Evolutionary conservation across 805 yeast species (phyloP).

Genomic region (Zygosaccharomyces kombuchaensis): DNA sequence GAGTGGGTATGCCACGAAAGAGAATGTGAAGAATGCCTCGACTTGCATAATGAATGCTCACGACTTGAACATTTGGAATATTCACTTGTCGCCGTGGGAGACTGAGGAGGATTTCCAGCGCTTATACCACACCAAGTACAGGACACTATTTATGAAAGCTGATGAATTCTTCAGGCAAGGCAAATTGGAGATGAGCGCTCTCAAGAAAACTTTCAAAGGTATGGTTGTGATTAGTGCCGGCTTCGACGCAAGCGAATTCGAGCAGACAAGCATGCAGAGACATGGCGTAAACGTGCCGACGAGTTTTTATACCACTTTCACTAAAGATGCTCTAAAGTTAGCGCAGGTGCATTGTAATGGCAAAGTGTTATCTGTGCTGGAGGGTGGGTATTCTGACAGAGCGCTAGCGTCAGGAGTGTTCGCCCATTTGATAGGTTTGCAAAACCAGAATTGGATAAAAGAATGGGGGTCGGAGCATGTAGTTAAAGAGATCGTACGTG

Average conservation of each 20-base stretch:
- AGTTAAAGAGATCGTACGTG: slow-evolving; percentile 60
- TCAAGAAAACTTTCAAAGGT: slow-evolving; percentile 45
- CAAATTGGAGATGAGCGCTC: slow-evolving; percentile 41
- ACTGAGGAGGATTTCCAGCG: slow-evolving; percentile 61
- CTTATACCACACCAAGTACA: slow-evolving; percentile 57
- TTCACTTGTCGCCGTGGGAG: slow-evolving; percentile 65
- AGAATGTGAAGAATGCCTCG: slow-evolving; percentile 68
- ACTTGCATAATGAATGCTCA: slow-evolving; percentile 73
- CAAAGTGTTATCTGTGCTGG: slow-evolving; percentile 62
- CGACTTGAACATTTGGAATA: slow-evolving; percentile 77
- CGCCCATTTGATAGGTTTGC: slow-evolving; percentile 71
- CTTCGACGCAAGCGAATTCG: slow-evolving; percentile 82
- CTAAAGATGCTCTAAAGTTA: slow-evolving; percentile 65
- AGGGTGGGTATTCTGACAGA: slow-evolving; percentile 84
- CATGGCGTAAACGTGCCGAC: slow-evolving; percentile 82
- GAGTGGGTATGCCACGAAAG: slow-evolving; percentile 66
- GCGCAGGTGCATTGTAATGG: slow-evolving; percentile 62
- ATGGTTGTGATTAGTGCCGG: slow-evolving; percentile 79
- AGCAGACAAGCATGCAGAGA: slow-evolving; percentile 78
- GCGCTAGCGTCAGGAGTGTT: slow-evolving; percentile 77
- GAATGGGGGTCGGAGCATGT: slow-evolving; percentile 63
- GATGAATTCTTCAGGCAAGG: slow-evolving; percentile 55
- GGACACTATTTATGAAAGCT: slow-evolving; percentile 59
- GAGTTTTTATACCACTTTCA: slow-evolving; percentile 65
- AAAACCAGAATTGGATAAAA: slow-evolving; percentile 51